These are phyloP conservation scores for Farysia itapuensis DNA, from an alignment of 1,284 basidiomycete genomes.

Conservation along the genomic window DNA sequence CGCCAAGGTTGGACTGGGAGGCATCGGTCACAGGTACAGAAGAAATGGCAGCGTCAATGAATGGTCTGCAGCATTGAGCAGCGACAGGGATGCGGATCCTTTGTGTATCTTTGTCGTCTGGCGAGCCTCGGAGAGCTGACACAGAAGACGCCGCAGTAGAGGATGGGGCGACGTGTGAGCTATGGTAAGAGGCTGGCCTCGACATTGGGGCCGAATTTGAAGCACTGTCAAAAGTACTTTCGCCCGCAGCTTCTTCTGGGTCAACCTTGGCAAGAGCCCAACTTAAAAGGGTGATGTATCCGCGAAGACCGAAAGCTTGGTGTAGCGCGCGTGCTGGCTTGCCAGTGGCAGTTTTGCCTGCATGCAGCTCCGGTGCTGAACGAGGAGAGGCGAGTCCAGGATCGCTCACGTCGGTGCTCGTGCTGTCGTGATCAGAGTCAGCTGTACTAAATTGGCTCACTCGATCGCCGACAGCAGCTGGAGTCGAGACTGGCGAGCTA, in stretches of 20 bases:
- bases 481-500: constrained; percentile 26
- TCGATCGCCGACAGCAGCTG: constrained; percentile 25
- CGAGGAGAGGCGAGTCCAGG: constrained; percentile 25
- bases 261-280: constrained; percentile 25
- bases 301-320: constrained; percentile 33
- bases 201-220: constrained; percentile 8
- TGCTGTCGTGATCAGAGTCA: constrained; percentile 19
- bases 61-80: constrained; percentile 36
- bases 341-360: neutral
- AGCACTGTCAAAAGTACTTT: neutral
- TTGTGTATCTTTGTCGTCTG: constrained; percentile 32
- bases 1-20: constrained; percentile 16
- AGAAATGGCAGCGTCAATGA: constrained; percentile 27
- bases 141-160: constrained; percentile 22
- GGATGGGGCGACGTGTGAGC: constrained; percentile 19
- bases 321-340: constrained; percentile 10
- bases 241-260: constrained; percentile 2
- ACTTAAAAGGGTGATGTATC: constrained; percentile 24
- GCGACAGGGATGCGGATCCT: constrained; percentile 33
- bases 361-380: constrained; percentile 29
- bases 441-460: constrained; percentile 16
- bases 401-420: constrained; percentile 11
- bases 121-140: constrained; percentile 15
- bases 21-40: constrained; percentile 1
- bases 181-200: constrained; percentile 32